Evolutionary conservation across 164 flowering plant species (phyloP).

Genomic region (Aristolochia contorta): DNA sequence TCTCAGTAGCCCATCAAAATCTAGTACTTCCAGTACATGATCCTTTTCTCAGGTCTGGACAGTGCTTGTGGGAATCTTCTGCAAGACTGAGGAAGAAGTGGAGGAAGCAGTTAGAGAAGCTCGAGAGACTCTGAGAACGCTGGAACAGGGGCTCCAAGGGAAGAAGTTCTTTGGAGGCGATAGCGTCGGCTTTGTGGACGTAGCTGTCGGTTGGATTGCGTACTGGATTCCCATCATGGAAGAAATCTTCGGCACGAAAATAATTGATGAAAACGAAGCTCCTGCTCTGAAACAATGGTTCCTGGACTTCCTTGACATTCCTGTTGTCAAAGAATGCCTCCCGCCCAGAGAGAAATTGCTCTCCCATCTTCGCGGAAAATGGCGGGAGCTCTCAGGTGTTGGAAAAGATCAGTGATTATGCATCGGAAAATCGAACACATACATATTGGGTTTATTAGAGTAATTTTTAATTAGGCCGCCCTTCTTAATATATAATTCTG

Average conservation of each 20-base stretch:
- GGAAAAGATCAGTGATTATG: no score
- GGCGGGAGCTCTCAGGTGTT: no score
- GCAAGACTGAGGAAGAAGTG: conserved; percentile 1
- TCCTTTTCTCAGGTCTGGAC: conserved; percentile 1
- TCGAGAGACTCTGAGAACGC: conserved; percentile 2
- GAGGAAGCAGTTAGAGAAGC: conserved; percentile 3
- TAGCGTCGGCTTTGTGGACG: conserved; percentile 1
- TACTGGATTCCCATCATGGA: conserved; percentile 1
- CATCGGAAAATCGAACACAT: no score
- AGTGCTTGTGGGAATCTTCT: neutral
- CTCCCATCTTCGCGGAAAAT: neutral
- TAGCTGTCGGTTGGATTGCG: conserved; percentile 6
- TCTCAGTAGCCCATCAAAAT: no score
- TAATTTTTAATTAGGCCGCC: no score
- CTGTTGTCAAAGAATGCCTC: conserved; percentile 3
- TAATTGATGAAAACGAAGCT: conserved; percentile 2
- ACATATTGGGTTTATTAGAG: no score
- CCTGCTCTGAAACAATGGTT: conserved; percentile 6
- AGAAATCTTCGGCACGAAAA: conserved; percentile 2
- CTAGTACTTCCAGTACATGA: no score
- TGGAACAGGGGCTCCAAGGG: conserved; percentile 6
- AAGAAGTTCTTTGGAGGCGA: conserved; percentile 9
- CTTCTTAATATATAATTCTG: no score
- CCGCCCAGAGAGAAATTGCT: conserved; percentile 6
- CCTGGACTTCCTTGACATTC: conserved; percentile 1